A percentile compares a stretch with the other conserved stretches of the same genome.
Evolutionary conservation across 2,329 filamentous ascomycete genomes (phyloP).

Genomic region (Phaeosphaeria sp.): DNA sequence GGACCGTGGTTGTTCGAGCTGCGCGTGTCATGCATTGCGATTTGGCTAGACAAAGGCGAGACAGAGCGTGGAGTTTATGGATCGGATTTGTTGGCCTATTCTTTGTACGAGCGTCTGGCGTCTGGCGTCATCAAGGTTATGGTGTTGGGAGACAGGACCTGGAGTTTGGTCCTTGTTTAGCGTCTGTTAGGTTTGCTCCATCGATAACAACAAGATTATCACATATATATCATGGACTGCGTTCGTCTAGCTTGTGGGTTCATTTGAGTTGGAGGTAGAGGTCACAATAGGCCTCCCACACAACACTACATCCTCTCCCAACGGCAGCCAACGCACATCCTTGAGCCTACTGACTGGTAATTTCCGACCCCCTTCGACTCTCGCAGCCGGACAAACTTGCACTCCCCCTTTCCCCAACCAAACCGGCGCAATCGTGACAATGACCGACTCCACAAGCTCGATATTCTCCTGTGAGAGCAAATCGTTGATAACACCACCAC

Average conservation of each 20-base stretch:
- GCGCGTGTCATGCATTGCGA: not conserved
- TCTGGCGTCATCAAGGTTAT: not conserved
- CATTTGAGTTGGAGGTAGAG: not conserved
- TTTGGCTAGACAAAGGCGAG: conserved; percentile 1
- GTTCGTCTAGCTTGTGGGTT: not conserved
- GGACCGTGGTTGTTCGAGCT: not conserved
- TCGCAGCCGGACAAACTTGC: conserved; percentile 72
- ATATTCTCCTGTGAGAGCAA: conserved; percentile 70
- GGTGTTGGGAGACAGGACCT: not conserved
- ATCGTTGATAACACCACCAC: conserved; percentile 80
- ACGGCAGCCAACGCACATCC: conserved; percentile 74
- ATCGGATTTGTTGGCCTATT: not conserved
- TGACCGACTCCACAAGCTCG: conserved; percentile 74
- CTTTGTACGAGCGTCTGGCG: not conserved
- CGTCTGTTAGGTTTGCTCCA: not conserved
- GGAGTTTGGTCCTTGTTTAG: not conserved
- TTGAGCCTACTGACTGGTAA: conserved; percentile 69
- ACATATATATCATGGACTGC: not conserved
- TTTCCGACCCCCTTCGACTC: conserved; percentile 55
- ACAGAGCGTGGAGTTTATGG: not conserved
- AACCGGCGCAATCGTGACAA: conserved; percentile 87
- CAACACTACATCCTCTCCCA: conserved; percentile 83
- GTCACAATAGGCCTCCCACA: conserved; percentile 61
- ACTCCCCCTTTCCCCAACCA: conserved; percentile 89
- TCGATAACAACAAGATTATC: not conserved